Conservation (phyloP, 306 rosid species). For the Glycyrrhiza uralensis region DNA sequence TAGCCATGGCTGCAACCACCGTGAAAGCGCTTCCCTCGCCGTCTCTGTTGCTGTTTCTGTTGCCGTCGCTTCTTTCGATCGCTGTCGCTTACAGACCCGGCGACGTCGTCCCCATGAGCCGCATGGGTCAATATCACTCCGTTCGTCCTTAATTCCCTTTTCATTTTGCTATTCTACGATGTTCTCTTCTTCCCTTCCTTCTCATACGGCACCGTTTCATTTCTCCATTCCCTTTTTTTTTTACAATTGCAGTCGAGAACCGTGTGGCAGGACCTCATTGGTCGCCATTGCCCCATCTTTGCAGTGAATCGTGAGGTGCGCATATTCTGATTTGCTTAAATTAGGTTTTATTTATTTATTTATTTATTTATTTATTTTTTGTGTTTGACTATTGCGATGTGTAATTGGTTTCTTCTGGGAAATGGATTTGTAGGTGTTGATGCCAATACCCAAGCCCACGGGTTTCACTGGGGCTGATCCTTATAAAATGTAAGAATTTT, state of each 20-base stretch:
- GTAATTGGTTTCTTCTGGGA: background rate
- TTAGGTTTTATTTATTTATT: constrained; percentile 16
- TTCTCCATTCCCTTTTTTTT: background rate
- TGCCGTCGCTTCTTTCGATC: constrained; percentile 20
- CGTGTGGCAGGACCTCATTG: constrained; percentile 88
- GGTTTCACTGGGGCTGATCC: constrained; percentile 96
- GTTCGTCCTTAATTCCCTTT: constrained; percentile 37
- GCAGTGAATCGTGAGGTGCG: constrained; percentile 93
- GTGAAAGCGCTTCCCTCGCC: constrained; percentile 21
- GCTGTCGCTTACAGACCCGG: constrained; percentile 72
- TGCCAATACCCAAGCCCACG: constrained; percentile 73
- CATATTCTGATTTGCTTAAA: constrained; percentile 4
- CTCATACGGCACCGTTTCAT: constrained; percentile 9
- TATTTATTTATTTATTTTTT: background rate
- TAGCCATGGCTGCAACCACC: constrained; percentile 35
- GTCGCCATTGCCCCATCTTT: constrained; percentile 87
- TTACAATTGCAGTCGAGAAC: constrained; percentile 67
- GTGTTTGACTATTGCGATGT: background rate
- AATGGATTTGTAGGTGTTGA: constrained; percentile 55
- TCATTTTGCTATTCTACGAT: background rate
- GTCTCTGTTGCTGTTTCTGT: constrained; percentile 15
- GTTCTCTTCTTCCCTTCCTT: background rate
- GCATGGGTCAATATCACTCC: constrained; percentile 97
- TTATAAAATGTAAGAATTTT: constrained; percentile 61
- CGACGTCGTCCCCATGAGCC: constrained; percentile 90